These are phyloP conservation scores for Agapanthus africanus DNA, from an alignment of 106 monocot genomes.

Conservation along the genomic window DNA sequence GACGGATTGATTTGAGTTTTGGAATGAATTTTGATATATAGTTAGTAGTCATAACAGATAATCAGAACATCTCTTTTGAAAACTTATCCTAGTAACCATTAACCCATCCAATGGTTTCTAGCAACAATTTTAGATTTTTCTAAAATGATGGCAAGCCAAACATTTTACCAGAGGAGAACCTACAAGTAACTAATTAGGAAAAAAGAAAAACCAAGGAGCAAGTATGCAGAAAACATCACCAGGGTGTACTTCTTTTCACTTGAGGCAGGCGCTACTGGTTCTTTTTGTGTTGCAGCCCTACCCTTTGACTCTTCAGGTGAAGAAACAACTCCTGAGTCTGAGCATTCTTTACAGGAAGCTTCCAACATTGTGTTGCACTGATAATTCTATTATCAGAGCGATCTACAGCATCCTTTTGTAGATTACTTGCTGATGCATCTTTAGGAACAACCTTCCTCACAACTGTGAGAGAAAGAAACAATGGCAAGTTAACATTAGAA, in stretches of 20 bases:
- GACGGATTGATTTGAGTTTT: background rate
- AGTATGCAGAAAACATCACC: background rate
- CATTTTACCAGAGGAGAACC: background rate
- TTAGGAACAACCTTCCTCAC: background rate
- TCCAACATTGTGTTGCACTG: background rate
- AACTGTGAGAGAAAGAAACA: background rate
- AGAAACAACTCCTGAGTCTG: background rate
- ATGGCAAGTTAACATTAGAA: background rate
- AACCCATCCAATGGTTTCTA: background rate
- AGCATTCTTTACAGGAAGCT: background rate
- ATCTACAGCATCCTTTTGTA: background rate
- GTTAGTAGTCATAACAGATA: background rate
- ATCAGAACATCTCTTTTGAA: background rate
- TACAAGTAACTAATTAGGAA: background rate
- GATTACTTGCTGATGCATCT: background rate
- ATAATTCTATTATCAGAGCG: background rate
- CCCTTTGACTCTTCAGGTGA: background rate
- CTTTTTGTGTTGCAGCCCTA: background rate
- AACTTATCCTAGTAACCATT: background rate
- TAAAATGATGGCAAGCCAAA: background rate
- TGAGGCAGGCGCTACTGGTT: background rate
- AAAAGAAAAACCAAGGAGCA: no score
- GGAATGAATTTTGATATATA: background rate
- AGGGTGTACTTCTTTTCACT: background rate
- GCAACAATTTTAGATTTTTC: background rate